A percentile compares a stretch with the other conserved stretches of the same genome.
Evolutionary conservation across 2,329 filamentous ascomycete species (phyloP).

Genomic region (Coleophoma crateriformis): DNA sequence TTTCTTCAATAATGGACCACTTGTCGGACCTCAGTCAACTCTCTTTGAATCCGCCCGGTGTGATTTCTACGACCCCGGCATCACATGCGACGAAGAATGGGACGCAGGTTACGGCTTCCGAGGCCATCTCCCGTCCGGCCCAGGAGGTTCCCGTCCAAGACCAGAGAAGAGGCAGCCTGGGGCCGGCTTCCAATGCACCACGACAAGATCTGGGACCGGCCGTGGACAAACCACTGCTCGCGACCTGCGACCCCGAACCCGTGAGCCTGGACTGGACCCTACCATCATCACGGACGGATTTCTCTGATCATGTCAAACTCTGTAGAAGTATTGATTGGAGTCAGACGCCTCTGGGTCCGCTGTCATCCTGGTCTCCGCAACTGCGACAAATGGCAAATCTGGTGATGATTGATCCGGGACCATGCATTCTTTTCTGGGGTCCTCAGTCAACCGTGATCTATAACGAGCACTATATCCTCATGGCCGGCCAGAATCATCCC

Average conservation of each 20-base stretch:
- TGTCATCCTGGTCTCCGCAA: neutral
- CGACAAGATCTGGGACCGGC: no score
- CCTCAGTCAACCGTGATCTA: neutral
- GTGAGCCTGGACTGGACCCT: neutral
- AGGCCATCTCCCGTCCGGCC: no score
- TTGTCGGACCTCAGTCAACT: no score
- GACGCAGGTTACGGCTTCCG: no score
- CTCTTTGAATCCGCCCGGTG: no score
- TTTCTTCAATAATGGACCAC: no score
- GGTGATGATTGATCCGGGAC: neutral
- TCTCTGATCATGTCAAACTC: neutral
- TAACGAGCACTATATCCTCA: conserved; percentile 1
- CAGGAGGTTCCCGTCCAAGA: no score
- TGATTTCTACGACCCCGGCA: no score
- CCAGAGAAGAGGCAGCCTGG: no score
- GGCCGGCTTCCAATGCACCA: no score
- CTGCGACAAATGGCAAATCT: neutral
- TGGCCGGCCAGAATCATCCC: neutral
- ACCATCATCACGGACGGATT: neutral
- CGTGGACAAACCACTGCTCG: no score
- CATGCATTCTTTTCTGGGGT: neutral
- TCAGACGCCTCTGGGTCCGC: neutral
- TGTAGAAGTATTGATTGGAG: neutral
- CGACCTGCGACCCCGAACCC: neutral
- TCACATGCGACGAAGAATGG: no score